These are phyloP conservation scores for Dysphania ambrosioides DNA, from an alignment of 148 eudicot species.

Conservation along the genomic window DNA sequence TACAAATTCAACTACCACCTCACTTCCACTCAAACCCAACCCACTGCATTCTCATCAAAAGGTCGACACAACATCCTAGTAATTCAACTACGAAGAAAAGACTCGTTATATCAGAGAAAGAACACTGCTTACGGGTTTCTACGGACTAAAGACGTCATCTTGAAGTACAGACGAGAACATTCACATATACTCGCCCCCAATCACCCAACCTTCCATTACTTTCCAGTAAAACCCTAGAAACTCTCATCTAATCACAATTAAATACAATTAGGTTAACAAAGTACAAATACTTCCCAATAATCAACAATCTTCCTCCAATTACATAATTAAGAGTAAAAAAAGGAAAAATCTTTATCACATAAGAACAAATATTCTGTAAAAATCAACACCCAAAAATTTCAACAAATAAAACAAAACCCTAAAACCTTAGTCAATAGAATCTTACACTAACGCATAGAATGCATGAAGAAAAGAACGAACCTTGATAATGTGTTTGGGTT, in stretches of 20 bases:
- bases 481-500: conserved; percentile 4
- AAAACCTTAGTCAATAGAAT: background rate
- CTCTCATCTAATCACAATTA: background rate
- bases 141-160: background rate
- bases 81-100: background rate
- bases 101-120: background rate
- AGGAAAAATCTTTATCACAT: background rate
- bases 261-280: background rate
- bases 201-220: background rate
- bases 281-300: background rate
- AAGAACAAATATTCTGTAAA: background rate
- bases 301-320: background rate
- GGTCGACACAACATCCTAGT: background rate
- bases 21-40: background rate
- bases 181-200: background rate
- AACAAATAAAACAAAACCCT: conserved; percentile 7
- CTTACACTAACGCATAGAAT: background rate
- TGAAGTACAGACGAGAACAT: background rate
- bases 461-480: conserved; percentile 10
- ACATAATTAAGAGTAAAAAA: background rate
- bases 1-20: background rate
- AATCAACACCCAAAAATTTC: background rate
- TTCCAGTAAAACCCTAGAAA: background rate
- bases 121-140: background rate
- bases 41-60: background rate